Conservation (phyloP, 306 rosid genomes). For the Lupinus albus region DNA sequence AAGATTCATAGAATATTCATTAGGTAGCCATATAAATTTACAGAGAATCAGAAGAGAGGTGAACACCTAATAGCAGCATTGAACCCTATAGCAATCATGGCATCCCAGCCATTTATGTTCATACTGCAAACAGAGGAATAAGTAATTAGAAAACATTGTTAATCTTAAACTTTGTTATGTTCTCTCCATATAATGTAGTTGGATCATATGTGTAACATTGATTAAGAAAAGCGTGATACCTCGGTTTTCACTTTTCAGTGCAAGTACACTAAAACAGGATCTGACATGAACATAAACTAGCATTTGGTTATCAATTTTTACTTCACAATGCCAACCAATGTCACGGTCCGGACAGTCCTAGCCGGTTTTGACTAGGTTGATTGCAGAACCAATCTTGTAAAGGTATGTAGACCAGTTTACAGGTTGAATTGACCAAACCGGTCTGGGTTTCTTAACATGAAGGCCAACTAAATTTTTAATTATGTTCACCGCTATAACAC, state of each 20-base stretch:
- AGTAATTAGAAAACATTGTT: not conserved
- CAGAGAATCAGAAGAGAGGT: not conserved
- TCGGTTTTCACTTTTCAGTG: not conserved
- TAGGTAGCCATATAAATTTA: not conserved
- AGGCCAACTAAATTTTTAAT: not conserved
- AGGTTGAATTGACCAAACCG: too few relatives aligned
- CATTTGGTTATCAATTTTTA: not conserved
- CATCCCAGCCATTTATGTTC: constrained; percentile 77
- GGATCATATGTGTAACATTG: not conserved
- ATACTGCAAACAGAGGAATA: constrained; percentile 51
- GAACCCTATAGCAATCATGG: constrained; percentile 79
- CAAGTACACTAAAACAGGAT: not conserved
- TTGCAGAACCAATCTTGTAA: too few relatives aligned
- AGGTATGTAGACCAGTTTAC: too few relatives aligned
- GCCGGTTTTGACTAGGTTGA: too few relatives aligned
- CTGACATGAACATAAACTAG: not conserved
- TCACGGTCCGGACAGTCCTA: too few relatives aligned
- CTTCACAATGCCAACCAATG: not conserved
- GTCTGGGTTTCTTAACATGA: too few relatives aligned
- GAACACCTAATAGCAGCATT: constrained; percentile 77
- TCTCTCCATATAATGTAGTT: not conserved
- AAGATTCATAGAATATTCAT: not conserved
- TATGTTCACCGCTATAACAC: not conserved
- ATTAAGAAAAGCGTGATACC: not conserved
- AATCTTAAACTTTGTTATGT: not conserved